Conservation (phyloP, 1,284 basidiomycete species). For the Puccinia polysora region DNA sequence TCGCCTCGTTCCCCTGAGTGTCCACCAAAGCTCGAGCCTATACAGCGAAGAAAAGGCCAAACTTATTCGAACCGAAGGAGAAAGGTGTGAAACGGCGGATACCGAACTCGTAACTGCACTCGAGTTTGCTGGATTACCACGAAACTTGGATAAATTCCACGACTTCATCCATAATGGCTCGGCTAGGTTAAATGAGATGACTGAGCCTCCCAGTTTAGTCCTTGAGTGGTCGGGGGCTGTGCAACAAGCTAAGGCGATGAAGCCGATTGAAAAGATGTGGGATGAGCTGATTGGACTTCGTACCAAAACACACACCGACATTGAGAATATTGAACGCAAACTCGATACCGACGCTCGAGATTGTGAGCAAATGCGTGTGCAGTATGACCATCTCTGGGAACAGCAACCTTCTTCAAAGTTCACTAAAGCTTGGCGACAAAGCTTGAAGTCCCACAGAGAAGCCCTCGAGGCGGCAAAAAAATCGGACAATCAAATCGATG, state of each 20-base stretch:
- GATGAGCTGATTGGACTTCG: constrained; percentile 54
- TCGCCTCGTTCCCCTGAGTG: constrained; percentile 81
- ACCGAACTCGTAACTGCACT: constrained; percentile 73
- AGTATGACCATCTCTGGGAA: constrained; percentile 80
- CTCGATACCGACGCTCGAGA: constrained; percentile 56
- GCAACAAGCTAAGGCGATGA: constrained; percentile 62
- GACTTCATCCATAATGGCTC: constrained; percentile 65
- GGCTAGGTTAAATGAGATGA: constrained; percentile 54
- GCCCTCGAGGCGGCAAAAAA: constrained; percentile 71
- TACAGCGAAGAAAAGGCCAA: constrained; percentile 99
- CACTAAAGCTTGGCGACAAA: constrained; percentile 69
- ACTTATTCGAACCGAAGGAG: constrained; percentile 80
- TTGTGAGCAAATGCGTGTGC: constrained; percentile 58
- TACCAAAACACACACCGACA: constrained; percentile 45
- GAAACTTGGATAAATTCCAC: constrained; percentile 69
- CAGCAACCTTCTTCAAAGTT: constrained; percentile 76
- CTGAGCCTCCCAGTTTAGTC: constrained; percentile 68
- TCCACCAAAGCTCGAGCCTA: constrained; percentile 90
- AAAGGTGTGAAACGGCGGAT: constrained; percentile 77
- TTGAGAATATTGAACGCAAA: constrained; percentile 44
- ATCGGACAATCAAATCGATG: constrained; percentile 71
- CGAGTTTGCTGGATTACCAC: constrained; percentile 76
- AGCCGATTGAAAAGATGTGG: constrained; percentile 64
- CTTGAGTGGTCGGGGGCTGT: constrained; percentile 74
- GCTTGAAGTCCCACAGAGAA: constrained; percentile 70